These are phyloP conservation scores for Stellera chamaejasme DNA, from an alignment of 345 rosid genomes.

Conservation along the genomic window DNA sequence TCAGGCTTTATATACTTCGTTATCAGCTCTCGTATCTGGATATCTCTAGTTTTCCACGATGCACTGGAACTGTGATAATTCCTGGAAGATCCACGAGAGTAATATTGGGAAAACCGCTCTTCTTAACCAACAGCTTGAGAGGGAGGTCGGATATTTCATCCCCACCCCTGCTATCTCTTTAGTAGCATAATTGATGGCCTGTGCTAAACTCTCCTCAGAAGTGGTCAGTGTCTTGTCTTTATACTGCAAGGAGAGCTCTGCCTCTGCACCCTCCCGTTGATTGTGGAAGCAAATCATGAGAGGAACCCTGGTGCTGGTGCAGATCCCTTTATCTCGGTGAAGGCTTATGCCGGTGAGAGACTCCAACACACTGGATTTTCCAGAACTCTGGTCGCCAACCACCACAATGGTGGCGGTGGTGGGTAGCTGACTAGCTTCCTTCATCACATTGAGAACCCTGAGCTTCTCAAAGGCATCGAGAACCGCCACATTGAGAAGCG, in stretches of 20 bases:
- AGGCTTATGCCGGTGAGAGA: slow-evolving; percentile 41
- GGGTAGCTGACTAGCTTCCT: slow-evolving; percentile 48
- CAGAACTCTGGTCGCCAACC: slow-evolving; percentile 46
- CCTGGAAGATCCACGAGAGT: slow-evolving; percentile 61
- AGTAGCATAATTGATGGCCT: slow-evolving; percentile 30
- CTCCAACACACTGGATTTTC: slow-evolving; percentile 50
- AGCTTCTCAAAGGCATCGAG: slow-evolving; percentile 24
- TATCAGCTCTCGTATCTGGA: slow-evolving; percentile 29
- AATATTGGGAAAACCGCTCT: slow-evolving; percentile 38
- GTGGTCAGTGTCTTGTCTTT: slow-evolving; percentile 18
- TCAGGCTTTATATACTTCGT: slow-evolving; percentile 40
- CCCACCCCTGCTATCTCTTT: slow-evolving; percentile 37
- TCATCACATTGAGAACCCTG: slow-evolving; percentile 28
- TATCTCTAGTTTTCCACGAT: slow-evolving; percentile 28
- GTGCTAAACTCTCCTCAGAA: slow-evolving; percentile 22
- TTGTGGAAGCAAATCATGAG: slow-evolving; percentile 47
- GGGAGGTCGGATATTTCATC: slow-evolving; percentile 35
- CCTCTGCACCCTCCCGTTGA: slow-evolving; percentile 3
- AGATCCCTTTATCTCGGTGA: slow-evolving; percentile 33
- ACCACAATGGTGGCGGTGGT: slow-evolving; percentile 31
- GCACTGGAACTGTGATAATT: slow-evolving; percentile 42
- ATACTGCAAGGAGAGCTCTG: slow-evolving; percentile 34
- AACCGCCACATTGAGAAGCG: too few species aligned
- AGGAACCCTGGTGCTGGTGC: slow-evolving; percentile 41
- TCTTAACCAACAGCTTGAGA: slow-evolving; percentile 39